These are phyloP conservation scores for Pichia ethanolica DNA, from an alignment of 805 yeast genomes.

Conservation along the genomic window DNA sequence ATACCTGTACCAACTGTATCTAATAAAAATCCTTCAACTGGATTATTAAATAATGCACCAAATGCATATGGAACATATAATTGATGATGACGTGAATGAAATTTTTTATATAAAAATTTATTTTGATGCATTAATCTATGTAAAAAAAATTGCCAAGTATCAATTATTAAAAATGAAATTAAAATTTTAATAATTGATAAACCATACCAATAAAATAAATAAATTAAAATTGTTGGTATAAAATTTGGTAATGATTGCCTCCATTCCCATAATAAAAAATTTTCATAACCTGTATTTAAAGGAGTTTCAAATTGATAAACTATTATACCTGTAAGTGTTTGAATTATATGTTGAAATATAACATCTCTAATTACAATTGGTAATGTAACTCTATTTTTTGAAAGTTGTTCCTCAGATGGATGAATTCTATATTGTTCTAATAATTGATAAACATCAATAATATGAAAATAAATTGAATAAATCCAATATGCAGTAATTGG, in stretches of 20 bases:
- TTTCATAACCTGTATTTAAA: conserved; percentile 46
- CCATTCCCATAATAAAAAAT: conserved; percentile 39
- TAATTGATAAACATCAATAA: conserved; percentile 64
- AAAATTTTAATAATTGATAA: conserved; percentile 49
- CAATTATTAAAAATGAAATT: conserved; percentile 68
- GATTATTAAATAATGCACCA: conserved; percentile 93
- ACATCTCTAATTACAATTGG: conserved; percentile 75
- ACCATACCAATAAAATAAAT: conserved; percentile 54
- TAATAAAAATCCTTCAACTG: conserved; percentile 85
- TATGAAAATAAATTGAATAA: conserved; percentile 63
- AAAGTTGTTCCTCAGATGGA: conserved; percentile 75
- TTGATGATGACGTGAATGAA: conserved; percentile 93
- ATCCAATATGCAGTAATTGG: conserved; percentile 86
- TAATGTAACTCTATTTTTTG: conserved; percentile 68
- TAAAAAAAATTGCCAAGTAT: conserved; percentile 91
- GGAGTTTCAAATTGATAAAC: conserved; percentile 50
- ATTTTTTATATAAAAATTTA: conserved; percentile 63
- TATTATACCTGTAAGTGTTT: conserved; percentile 58
- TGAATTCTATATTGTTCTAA: conserved; percentile 86
- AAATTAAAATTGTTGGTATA: conserved; percentile 41
- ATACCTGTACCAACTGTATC: conserved; percentile 92
- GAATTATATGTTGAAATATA: conserved; percentile 75
- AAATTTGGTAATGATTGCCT: conserved; percentile 30
- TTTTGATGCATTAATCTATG: conserved; percentile 86
- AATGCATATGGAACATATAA: conserved; percentile 93